These are phyloP conservation scores for Diutina mesorugosa DNA, from an alignment of 1,139 yeast genomes.

Conservation along the genomic window DNA sequence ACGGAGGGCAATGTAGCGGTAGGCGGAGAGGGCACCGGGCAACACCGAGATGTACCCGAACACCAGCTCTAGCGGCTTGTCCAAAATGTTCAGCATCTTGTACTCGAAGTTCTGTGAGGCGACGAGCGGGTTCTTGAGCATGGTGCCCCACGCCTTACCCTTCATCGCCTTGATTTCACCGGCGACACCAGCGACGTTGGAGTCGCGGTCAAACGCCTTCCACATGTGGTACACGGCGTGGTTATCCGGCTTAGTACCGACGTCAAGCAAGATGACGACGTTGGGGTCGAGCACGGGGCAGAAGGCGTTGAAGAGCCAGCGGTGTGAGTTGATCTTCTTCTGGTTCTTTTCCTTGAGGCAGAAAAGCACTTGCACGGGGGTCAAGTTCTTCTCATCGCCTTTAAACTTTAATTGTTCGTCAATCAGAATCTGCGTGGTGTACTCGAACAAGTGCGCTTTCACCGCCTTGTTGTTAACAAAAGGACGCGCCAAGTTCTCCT, in stretches of 20 bases:
- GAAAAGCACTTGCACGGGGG: conserved; percentile 86
- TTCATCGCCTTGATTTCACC: conserved; percentile 94
- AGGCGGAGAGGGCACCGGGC: conserved; percentile 95
- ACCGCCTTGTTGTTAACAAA: conserved; percentile 84
- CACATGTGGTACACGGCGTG: conserved; percentile 83
- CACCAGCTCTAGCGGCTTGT: conserved; percentile 85
- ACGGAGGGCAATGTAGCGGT: conserved; percentile 75
- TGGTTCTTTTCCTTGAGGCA: conserved; percentile 82
- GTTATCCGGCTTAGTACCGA: conserved; percentile 81
- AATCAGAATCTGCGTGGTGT: conserved; percentile 80
- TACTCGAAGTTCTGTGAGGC: conserved; percentile 96
- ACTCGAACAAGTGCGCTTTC: conserved; percentile 85
- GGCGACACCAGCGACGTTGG: conserved; percentile 96
- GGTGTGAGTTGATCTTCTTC: conserved; percentile 85
- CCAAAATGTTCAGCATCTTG: conserved; percentile 89
- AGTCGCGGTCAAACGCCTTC: conserved; percentile 93
- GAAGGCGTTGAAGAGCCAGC: conserved; percentile 90
- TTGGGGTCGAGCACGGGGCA: conserved; percentile 87
- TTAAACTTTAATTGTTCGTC: conserved; percentile 78
- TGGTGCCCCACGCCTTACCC: conserved; percentile 70
- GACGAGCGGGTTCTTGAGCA: conserved; percentile 70
- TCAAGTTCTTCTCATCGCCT: conserved; percentile 65
- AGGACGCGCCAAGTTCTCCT: conserved; percentile 91
- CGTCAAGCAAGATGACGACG: conserved; percentile 75
- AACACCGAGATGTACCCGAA: conserved; percentile 90